These are phyloP conservation scores for Aspergillus sp. DNA, from an alignment of 2,329 filamentous ascomycete genomes.

Conservation along the genomic window DNA sequence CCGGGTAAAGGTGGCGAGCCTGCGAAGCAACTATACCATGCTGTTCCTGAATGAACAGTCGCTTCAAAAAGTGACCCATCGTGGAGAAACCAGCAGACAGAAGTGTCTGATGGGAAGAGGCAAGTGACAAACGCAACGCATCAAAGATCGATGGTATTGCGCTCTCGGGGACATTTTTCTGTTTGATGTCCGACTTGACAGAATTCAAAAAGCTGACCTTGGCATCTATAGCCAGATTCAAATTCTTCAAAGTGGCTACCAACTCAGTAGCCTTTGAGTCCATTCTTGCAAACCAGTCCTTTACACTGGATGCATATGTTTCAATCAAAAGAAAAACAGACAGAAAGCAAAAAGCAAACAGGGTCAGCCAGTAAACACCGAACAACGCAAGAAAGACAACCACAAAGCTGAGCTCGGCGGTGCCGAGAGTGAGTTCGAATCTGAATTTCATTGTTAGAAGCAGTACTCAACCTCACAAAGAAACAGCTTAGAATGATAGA, in stretches of 20 bases:
- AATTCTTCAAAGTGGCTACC: slow-evolving; percentile 58
- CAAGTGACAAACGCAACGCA: slow-evolving; percentile 72
- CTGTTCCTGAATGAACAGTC: slow-evolving; percentile 81
- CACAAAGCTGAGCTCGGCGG: neutral
- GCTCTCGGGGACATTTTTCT: slow-evolving; percentile 79
- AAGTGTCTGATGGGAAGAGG: slow-evolving; percentile 74
- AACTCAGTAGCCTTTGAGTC: slow-evolving; percentile 59
- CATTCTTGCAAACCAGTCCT: slow-evolving; percentile 43
- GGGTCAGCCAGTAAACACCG: slow-evolving; percentile 2
- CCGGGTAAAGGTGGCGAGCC: slow-evolving; percentile 68
- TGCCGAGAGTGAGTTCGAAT: too few relatives aligned
- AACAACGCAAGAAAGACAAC: slow-evolving; percentile 15
- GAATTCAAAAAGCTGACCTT: slow-evolving; percentile 72
- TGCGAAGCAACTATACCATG: slow-evolving; percentile 70
- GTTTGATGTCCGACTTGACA: slow-evolving; percentile 88
- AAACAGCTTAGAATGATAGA: neutral
- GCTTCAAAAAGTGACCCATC: slow-evolving; percentile 82
- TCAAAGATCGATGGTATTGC: slow-evolving; percentile 77
- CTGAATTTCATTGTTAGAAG: neutral
- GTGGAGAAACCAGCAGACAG: slow-evolving; percentile 84
- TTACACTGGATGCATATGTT: too few relatives aligned
- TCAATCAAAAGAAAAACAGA: slow-evolving; percentile 15
- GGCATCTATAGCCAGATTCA: slow-evolving; percentile 67
- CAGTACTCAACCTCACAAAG: too few relatives aligned
- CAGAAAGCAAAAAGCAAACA: slow-evolving; percentile 12